These are phyloP conservation scores for Coriolopsis trogii DNA, from an alignment of 1,284 basidiomycete species.

Conservation along the genomic window DNA sequence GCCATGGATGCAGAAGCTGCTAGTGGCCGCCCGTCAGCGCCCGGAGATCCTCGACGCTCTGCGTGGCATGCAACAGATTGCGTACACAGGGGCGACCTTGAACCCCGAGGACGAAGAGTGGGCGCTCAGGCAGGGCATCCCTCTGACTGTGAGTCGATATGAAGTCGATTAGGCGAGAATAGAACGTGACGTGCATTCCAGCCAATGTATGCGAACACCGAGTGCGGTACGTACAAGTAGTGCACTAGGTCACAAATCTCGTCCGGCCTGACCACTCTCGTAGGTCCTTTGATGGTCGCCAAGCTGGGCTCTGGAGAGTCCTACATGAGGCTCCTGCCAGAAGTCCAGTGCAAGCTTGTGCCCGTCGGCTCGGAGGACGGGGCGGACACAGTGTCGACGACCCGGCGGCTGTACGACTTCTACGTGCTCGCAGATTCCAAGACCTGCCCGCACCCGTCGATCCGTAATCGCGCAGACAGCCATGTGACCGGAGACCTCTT, in stretches of 20 bases:
- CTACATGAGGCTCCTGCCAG: conserved; percentile 26
- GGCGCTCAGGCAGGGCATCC: conserved; percentile 28
- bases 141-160: conserved; percentile 21
- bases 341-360: conserved; percentile 23
- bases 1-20: conserved; percentile 34
- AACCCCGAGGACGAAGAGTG: conserved; percentile 33
- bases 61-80: conserved; percentile 32
- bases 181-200: background rate
- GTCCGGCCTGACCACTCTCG: background rate
- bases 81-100: conserved; percentile 32
- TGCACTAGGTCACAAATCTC: too few species aligned
- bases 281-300: conserved; percentile 28
- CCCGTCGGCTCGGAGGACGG: conserved; percentile 11
- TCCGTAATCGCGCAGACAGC: conserved; percentile 32
- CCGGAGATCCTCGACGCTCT: conserved; percentile 28
- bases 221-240: conserved; percentile 14
- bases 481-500: conserved; percentile 35
- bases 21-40: conserved; percentile 29
- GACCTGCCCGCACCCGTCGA: conserved; percentile 32
- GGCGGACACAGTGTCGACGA: background rate
- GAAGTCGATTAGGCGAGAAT: background rate
- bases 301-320: conserved; percentile 21
- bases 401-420: conserved; percentile 26
- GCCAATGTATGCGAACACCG: conserved; percentile 24
- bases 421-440: conserved; percentile 28